Base-by-base conservation (phyloP, 495 filamentous ascomycete species). In the Tuber magnatum region DNA sequence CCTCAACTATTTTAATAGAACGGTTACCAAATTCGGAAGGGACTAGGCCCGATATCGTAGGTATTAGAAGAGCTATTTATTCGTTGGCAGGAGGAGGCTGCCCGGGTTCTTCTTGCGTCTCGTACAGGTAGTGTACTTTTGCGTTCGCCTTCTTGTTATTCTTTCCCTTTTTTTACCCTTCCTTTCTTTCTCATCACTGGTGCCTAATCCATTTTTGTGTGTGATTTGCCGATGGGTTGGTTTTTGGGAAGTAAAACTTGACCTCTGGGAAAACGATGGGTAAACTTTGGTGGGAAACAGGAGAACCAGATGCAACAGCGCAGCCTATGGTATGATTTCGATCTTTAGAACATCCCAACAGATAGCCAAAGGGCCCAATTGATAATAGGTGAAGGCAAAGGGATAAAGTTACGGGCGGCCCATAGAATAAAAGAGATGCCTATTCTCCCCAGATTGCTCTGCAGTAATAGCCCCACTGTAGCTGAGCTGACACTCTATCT, bases 11-110 rank as follows among this genome's bases (percentile, higher is more conserved):
- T 65, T 65, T 65, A 65, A 65, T 65, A 65, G 56, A 65, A 65
- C 56, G 3, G 28, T 65, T 65, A 35, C 56, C 28, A 65, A 65
- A 35, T 35, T 65, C 4, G 28, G 56, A 18, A 32, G 56, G 28
- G 56, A 35, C 56, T 65, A 65, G 56, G 32, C 56, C 56, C 28
- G 32, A 65, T 65, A 65, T 65, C 56, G 56, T 35, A 65, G 56
- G 56, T 65, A 65, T 35, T 65, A 65, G 56, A 65, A 65, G 56
- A 65, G 56, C 16, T 65, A 65, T 65, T 65, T 65, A 35, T 65
- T 65, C 56, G 56, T 28, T 65, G 56, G 56, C 56, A 65, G 12
- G 5, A 32, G 56, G 35, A 65, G 28, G 56, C 56, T 35, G 56
- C 56, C 35, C 18, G 56, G 2, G 14, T 35, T 65, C 28, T 35